Evolutionary conservation across 805 yeast genomes (phyloP), one percentile per base, ranked within the genome.

Genomic region (Lipomyces mesembrius): DNA sequence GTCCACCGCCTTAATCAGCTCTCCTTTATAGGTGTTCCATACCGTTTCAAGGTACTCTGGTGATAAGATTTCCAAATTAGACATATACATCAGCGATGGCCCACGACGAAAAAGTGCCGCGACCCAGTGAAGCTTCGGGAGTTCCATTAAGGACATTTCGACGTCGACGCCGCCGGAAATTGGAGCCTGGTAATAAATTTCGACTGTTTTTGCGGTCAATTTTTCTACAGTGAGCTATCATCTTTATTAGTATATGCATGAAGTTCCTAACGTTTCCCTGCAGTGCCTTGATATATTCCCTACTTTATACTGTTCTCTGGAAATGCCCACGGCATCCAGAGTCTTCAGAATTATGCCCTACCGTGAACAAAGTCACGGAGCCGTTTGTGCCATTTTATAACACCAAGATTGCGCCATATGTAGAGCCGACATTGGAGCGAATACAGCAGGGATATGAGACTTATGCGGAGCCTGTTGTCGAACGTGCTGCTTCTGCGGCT

Each of bases 181-280:
- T n/a, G 3, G 20, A 17, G 49, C n/a, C 49, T n/a, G 49, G 49
- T 25, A 32, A 14, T 14, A 29, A 20, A 25, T 56, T 56, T 20
- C 37, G 59, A 8, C 46, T 3, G 14, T n/a, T 56, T 29, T 8
- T 56, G 14, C 8, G 12, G 39, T 56, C 59, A n/a, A 14, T 56
- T n/a, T 5, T 32, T 12, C 4, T 56, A 32, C 59, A 56, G 59
- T 56, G 59, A 32, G 59, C 27, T 54, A 20, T 25, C 27, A 56
- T 52, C 9, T 56, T 11, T 25, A 4, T 25, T 56, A n/a, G 7
- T 54, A 20, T 12, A 27, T 20, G 5, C n/a, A 22, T 54, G 35
- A 14, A 9, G 5, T 43, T 7, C 14, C 39, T 46, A 20, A 27
- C 25, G 17, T n/a, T 53, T 20, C n/a, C n/a, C 85, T 1, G 93